Percentiles rank a stretch among this genome's conserved stretches.
Evolutionary conservation across 257 asterid species (phyloP).

Genomic region (Paulownia fortunei): DNA sequence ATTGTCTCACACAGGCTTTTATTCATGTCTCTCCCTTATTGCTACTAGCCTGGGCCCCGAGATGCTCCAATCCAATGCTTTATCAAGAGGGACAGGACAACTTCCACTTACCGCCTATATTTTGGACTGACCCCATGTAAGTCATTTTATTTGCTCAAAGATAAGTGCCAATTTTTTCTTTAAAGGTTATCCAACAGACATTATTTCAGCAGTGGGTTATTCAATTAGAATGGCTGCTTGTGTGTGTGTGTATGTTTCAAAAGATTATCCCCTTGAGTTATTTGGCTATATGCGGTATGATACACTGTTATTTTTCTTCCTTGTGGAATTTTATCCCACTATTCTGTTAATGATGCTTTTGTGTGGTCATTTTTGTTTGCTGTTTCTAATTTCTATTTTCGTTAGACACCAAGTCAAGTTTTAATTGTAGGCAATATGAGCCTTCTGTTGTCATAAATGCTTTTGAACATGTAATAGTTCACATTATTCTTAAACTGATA

Average conservation of each 20-base stretch:
- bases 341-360: constrained; percentile 3
- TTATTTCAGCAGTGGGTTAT: too few species aligned
- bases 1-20: constrained; percentile 4
- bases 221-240: too few species aligned
- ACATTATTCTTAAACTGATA: neutral
- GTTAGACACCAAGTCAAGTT: neutral
- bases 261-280: too few species aligned
- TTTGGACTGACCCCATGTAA: constrained; percentile 91
- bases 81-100: constrained; percentile 84
- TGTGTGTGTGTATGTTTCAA: too few species aligned
- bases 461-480: neutral
- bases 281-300: too few species aligned
- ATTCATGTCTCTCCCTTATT: neutral
- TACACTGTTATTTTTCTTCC: neutral
- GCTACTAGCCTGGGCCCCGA: constrained; percentile 86
- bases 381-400: neutral
- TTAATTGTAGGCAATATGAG: neutral
- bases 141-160: constrained; percentile 40
- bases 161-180: constrained; percentile 49
- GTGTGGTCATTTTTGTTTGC: neutral
- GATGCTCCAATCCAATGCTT: constrained; percentile 90
- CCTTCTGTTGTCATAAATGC: neutral
- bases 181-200: too few species aligned
- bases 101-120: constrained; percentile 70
- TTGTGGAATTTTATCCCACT: neutral